A percentile compares a stretch with the other conserved stretches of the same genome.
Evolutionary conservation across 1,139 yeast genomes (phyloP).

Genomic region (Geotrichum phurueaensis): DNA sequence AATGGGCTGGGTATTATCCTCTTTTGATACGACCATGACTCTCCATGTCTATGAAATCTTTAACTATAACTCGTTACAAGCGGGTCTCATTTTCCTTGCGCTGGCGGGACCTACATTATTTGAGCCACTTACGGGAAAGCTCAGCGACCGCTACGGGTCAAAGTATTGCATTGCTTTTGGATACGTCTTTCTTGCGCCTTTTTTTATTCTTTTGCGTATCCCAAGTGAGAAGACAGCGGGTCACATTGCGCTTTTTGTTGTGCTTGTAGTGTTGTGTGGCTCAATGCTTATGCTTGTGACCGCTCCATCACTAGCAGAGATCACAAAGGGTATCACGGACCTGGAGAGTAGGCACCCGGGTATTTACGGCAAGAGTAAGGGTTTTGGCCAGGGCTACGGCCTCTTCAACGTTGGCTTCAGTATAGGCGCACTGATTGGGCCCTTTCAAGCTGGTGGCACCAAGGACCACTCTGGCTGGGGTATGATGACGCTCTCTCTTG

Average conservation of each 20-base stretch:
- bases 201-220: constrained; percentile 30
- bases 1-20: constrained; percentile 32
- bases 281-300: constrained; percentile 25
- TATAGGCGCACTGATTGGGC: constrained; percentile 34
- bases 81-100: constrained; percentile 34
- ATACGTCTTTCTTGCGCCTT: constrained; percentile 26
- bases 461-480: constrained; percentile 29
- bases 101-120: constrained; percentile 32
- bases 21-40: constrained; percentile 35
- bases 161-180: constrained; percentile 29
- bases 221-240: constrained; percentile 28
- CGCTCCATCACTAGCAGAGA: constrained; percentile 33
- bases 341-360: constrained; percentile 32
- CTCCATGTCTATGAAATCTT: constrained; percentile 32
- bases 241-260: constrained; percentile 31
- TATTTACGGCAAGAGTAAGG: constrained; percentile 32
- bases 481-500: constrained; percentile 27
- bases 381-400: constrained; percentile 36
- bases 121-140: constrained; percentile 34
- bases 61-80: constrained; percentile 30
- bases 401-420: constrained; percentile 35
- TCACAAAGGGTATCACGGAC: constrained; percentile 27
- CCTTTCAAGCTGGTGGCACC: constrained; percentile 32
- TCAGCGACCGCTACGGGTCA: constrained; percentile 33
- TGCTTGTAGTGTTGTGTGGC: constrained; percentile 31